These are phyloP conservation scores for Albophoma yamanashiensis DNA, from an alignment of 2,329 filamentous ascomycete genomes.

Conservation along the genomic window DNA sequence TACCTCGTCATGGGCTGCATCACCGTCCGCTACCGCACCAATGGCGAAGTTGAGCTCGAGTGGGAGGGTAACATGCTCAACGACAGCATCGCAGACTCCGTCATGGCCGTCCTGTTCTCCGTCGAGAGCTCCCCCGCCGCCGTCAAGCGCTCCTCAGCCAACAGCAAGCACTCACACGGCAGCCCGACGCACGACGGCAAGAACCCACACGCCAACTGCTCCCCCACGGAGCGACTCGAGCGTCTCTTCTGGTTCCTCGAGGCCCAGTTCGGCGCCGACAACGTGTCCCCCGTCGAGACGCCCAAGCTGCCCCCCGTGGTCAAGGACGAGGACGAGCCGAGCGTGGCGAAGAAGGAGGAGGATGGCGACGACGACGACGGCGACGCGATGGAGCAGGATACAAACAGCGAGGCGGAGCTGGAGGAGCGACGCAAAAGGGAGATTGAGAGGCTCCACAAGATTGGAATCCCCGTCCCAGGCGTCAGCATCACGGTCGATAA, in stretches of 20 bases:
- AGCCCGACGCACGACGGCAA: conserved; percentile 33
- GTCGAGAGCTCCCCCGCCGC: conserved; percentile 92
- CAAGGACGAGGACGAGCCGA: conserved; percentile 14
- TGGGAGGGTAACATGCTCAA: conserved; percentile 99
- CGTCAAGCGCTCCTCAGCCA: conserved; percentile 55
- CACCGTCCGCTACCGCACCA: conserved; percentile 63
- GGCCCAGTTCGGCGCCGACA: conserved; percentile 82
- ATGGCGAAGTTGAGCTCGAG: conserved; percentile 78
- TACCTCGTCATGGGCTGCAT: conserved; percentile 86
- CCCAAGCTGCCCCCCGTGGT: conserved; percentile 40
- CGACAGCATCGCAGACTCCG: conserved; percentile 93
- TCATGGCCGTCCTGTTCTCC: conserved; percentile 84
- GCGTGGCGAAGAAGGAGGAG: background rate
- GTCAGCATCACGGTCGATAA: conserved; percentile 82
- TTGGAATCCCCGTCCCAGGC: conserved; percentile 86
- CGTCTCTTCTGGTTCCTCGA: conserved; percentile 94
- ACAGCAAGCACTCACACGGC: conserved; percentile 19
- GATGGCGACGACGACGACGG: background rate
- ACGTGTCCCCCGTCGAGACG: conserved; percentile 64
- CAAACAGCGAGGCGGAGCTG: conserved; percentile 31
- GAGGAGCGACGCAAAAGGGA: conserved; percentile 55
- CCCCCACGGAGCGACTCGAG: conserved; percentile 65
- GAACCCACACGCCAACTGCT: conserved; percentile 66
- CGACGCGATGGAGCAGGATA: conserved; percentile 13
- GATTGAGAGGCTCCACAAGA: conserved; percentile 64